Percentiles rank a stretch among this genome's conserved stretches.
Conservation (phyloP, 2,329 filamentous ascomycete species). For the Epichloe sibirici region DNA sequence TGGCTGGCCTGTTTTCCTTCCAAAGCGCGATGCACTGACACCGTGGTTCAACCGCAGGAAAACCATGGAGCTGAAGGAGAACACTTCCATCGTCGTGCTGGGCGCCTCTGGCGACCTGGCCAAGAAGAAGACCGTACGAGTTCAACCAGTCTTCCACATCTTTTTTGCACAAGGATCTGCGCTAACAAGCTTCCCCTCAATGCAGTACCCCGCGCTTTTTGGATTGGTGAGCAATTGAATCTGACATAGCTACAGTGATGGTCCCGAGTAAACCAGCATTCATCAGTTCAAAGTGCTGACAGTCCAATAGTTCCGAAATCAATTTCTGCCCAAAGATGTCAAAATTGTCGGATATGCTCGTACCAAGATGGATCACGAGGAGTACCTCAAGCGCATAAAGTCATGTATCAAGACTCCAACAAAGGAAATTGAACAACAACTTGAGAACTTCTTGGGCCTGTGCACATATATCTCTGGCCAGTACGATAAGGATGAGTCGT, state of each 20-base stretch:
- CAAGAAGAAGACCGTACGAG: constrained; percentile 94
- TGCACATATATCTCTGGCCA: constrained; percentile 95
- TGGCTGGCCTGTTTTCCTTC: neutral
- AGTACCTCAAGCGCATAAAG: constrained; percentile 87
- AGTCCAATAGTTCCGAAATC: constrained; percentile 79
- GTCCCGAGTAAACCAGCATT: neutral
- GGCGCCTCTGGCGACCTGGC: constrained; percentile 95
- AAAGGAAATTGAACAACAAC: constrained; percentile 91
- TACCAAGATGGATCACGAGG: constrained; percentile 97
- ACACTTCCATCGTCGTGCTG: constrained; percentile 92
- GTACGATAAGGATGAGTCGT: constrained; percentile 95
- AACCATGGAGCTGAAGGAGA: constrained; percentile 91
- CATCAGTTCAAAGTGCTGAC: neutral
- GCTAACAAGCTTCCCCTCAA: constrained; percentile 12
- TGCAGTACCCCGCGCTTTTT: constrained; percentile 88
- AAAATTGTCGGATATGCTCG: constrained; percentile 97
- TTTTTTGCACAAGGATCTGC: neutral
- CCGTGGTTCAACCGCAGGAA: constrained; percentile 30
- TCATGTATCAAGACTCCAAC: constrained; percentile 99
- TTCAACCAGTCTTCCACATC: constrained; percentile 2
- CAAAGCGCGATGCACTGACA: constrained; percentile 5
- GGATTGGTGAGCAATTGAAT: constrained; percentile 60
- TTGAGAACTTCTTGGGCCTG: constrained; percentile 75
- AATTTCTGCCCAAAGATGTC: constrained; percentile 94
- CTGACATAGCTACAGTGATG: neutral